Base-by-base conservation (phyloP, 1,139 yeast genomes). In the Hemisphaericaspora subhashii region DNA sequence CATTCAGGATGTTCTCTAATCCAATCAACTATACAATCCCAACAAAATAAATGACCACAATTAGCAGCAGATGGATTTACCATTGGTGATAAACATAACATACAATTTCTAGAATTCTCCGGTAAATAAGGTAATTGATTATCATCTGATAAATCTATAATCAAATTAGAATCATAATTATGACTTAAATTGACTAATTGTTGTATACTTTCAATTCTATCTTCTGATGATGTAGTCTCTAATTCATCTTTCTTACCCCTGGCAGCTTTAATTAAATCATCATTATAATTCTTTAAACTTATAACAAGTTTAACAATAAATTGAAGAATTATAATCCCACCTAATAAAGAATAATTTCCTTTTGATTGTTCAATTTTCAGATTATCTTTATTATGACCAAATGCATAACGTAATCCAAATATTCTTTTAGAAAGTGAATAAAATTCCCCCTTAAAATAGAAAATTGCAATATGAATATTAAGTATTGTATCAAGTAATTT, bases 31-130 rank as follows among this genome's bases (percentile, higher is more conserved):
- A 88, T 81, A 57, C 98, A 92, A 5, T 72, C 74, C 98, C 98
- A 92, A 62, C 98, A 92, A 58, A 86, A 90, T 13, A 87, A 46
- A 58, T 92, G 98, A 0, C 98, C 98, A 62, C 98, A 92, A 8
- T 83, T 77, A 0, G 95, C 89, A 42, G 89, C 80, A 1, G 95
- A 72, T 1, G 98, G 98, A 46, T 86, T 79, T 2, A 68, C 71
- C 95, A 92, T 86, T 13, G 76, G 70, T 5, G 86, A 82, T 25
- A 90, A 69, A 57, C 98, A 92, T 27, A 92, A 68, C 71, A 89
- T 84, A 56, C 98, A 92, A 35, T 74, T 71, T 37, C 98, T 69
- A 1, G 95, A 81, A 25, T 66, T 64, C 39, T 73, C 81, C 0
- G 92, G 86, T 18, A 92, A 78, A 54, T 80, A 90, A 2, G 88